Evolutionary conservation across 116 monocot genomes (phyloP).

Genomic region (Papilionanthe hybrid): DNA sequence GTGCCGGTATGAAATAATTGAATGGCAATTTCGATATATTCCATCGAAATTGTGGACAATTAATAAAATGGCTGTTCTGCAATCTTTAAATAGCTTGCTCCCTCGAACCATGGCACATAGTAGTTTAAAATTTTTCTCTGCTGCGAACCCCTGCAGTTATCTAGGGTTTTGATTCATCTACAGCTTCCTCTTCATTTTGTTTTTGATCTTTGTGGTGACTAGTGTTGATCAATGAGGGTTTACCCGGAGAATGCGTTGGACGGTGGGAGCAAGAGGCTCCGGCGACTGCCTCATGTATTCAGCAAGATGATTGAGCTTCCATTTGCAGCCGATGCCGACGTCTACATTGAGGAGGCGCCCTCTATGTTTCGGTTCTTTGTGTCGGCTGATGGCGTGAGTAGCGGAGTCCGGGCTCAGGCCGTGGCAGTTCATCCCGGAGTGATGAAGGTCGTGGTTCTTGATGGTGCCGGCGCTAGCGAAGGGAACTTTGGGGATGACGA

Average conservation of each 20-base stretch:
- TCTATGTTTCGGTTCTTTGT: constrained; percentile 42
- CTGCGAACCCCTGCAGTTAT: constrained; percentile 19
- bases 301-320: constrained; percentile 81
- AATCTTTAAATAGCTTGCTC: not conserved
- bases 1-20: not conserved
- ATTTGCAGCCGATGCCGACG: constrained; percentile 60
- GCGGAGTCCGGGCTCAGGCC: constrained; percentile 40
- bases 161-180: constrained; percentile 10
- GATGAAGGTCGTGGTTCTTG: constrained; percentile 61
- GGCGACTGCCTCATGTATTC: constrained; percentile 78
- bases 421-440: constrained; percentile 65
- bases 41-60: not conserved
- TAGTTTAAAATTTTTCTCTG: not conserved
- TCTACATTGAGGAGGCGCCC: constrained; percentile 44
- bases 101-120: not conserved
- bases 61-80: not conserved
- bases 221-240: not conserved
- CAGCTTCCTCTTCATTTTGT: not conserved
- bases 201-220: constrained; percentile 6
- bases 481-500: constrained; percentile 18
- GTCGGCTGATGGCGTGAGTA: constrained; percentile 20
- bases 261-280: constrained; percentile 60
- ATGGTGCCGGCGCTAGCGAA: not conserved
- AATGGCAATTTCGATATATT: constrained; percentile 1
- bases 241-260: not conserved